phyloP scores from a whole-genome alignment of 129 eudicot genomes.

The Oenanthe sinensis region DNA sequence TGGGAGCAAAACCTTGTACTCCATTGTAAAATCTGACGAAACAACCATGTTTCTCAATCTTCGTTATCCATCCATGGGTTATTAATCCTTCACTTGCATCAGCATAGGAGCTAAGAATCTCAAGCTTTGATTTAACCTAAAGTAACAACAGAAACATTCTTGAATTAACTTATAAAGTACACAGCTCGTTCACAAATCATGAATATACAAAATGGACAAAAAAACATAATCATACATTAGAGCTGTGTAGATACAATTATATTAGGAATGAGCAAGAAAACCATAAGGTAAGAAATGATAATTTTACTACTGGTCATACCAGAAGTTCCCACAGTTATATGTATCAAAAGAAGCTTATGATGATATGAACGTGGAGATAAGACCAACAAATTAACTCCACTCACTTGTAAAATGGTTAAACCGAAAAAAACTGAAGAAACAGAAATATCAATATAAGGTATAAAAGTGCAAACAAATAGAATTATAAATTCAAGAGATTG shows the following conservation, averaged over 20 bases:
- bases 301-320: neutral
- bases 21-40: slow-evolving; percentile 90
- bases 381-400: neutral
- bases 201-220: neutral
- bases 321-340: neutral
- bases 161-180: neutral
- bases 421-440: neutral
- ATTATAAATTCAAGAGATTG: neutral
- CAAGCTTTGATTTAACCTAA: slow-evolving; percentile 85
- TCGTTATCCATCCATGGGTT: slow-evolving; percentile 98
- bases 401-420: neutral
- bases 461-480: neutral
- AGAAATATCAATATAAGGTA: neutral
- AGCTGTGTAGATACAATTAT: neutral
- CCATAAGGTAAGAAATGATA: neutral
- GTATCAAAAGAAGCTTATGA: neutral
- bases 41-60: slow-evolving; percentile 89
- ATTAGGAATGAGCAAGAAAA: neutral
- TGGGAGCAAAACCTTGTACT: slow-evolving; percentile 89
- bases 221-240: neutral
- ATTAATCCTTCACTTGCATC: slow-evolving; percentile 83
- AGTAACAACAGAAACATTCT: slow-evolving; percentile 11
- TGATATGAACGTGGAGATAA: neutral
- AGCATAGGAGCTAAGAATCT: slow-evolving; percentile 68
- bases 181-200: neutral